Evolutionary conservation across 106 monocot species (phyloP).

Genomic region (Allium fistulosum): DNA sequence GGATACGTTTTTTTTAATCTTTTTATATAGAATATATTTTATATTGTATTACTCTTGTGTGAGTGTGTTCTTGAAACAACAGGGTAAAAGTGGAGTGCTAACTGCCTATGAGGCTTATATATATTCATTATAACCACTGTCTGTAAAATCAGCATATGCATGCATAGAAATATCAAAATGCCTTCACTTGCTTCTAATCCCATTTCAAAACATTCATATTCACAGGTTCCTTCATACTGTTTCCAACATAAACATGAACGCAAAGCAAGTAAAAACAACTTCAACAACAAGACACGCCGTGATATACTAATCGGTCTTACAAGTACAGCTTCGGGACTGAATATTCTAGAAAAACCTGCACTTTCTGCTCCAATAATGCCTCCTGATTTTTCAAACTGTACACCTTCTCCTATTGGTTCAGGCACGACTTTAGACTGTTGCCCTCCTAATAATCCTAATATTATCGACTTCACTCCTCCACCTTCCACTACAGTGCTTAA

Average conservation of each 20-base stretch:
- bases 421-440: not conserved
- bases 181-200: no score
- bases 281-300: not conserved
- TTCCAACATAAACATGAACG: not conserved
- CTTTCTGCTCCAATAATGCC: not conserved
- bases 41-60: no score
- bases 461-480: not conserved
- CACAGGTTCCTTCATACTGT: no score
- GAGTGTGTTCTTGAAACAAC: no score
- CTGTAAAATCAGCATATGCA: no score
- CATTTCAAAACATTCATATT: no score
- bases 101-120: no score
- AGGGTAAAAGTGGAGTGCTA: no score
- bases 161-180: no score
- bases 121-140: no score
- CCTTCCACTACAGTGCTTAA: not conserved
- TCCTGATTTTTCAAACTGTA: not conserved
- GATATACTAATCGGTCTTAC: not conserved
- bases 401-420: not conserved
- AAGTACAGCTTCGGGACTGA: not conserved
- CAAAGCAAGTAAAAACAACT: not conserved
- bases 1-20: no score
- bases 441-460: not conserved
- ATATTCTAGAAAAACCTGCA: not conserved
- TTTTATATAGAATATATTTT: no score